These are phyloP conservation scores for Triangularia verruculosa DNA, from an alignment of 2,329 filamentous ascomycete genomes.

Conservation along the genomic window DNA sequence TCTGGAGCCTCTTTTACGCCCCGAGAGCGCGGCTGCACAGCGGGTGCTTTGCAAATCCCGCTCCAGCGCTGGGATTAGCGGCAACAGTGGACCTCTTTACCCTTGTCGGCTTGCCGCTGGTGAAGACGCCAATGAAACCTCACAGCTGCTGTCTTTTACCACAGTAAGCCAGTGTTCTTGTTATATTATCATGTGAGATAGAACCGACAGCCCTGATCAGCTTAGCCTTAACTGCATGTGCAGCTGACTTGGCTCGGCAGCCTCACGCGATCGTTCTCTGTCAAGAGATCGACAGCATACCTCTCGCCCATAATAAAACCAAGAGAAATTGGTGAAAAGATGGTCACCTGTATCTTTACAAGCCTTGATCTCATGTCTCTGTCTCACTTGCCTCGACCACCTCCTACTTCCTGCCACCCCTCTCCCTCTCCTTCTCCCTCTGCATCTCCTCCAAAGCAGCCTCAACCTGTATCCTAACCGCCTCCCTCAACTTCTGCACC, in stretches of 20 bases:
- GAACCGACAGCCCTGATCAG: not conserved
- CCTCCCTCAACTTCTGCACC: constrained; percentile 58
- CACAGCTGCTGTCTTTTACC: not conserved
- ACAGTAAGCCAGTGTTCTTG: too few relatives aligned
- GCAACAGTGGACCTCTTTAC: not conserved
- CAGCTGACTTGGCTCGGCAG: not conserved
- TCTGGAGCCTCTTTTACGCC: not conserved
- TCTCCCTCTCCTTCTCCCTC: constrained; percentile 12
- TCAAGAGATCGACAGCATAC: not conserved
- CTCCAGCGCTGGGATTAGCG: not conserved
- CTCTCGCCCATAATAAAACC: not conserved
- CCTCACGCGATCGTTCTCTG: not conserved
- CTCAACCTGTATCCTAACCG: constrained; percentile 55
- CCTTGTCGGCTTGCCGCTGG: not conserved
- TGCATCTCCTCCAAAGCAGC: constrained; percentile 38
- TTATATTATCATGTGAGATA: too few relatives aligned
- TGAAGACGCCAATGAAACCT: not conserved
- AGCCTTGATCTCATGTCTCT: not conserved
- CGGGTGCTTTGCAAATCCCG: not conserved
- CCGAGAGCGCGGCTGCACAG: not conserved
- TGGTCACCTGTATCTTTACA: not conserved
- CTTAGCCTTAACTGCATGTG: not conserved
- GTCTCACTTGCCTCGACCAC: not conserved
- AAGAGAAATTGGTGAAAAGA: not conserved
- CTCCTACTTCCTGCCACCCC: not conserved